phyloP scores from a whole-genome alignment of 2,329 filamentous ascomycete genomes.

The Trichoderma atroviride region DNA sequence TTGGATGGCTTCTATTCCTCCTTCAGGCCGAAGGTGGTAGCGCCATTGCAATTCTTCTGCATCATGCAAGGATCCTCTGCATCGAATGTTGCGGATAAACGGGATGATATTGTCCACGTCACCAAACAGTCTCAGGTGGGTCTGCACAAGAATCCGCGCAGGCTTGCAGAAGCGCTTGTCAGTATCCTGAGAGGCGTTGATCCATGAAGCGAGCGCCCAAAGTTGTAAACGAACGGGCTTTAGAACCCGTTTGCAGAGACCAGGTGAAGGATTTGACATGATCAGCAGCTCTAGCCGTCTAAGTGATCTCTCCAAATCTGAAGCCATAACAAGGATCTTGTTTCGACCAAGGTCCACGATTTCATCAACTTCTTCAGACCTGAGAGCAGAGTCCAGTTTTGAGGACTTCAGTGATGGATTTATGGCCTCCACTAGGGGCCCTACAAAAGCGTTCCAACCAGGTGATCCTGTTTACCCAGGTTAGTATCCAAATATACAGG shows the following conservation, averaged over 20 bases:
- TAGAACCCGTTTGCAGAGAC: slow-evolving; percentile 64
- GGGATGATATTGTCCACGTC: slow-evolving; percentile 51
- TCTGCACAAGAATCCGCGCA: slow-evolving; percentile 55
- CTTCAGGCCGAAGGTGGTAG: slow-evolving; percentile 50
- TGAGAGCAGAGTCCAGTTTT: neutral
- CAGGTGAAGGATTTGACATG: slow-evolving; percentile 67
- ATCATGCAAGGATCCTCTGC: slow-evolving; percentile 49
- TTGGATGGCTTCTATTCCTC: slow-evolving; percentile 55
- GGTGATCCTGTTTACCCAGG: slow-evolving; percentile 46
- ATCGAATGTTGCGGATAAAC: slow-evolving; percentile 59
- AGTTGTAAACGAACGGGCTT: slow-evolving; percentile 61
- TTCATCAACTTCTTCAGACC: slow-evolving; percentile 38
- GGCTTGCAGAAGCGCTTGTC: slow-evolving; percentile 48
- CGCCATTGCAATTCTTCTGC: slow-evolving; percentile 51
- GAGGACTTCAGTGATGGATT: slow-evolving; percentile 44
- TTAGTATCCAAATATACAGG: neutral
- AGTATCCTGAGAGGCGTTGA: slow-evolving; percentile 37
- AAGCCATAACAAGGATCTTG: slow-evolving; percentile 49
- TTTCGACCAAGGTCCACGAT: slow-evolving; percentile 51
- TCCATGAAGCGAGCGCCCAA: slow-evolving; percentile 64
- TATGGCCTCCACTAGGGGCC: slow-evolving; percentile 58
- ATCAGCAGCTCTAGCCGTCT: slow-evolving; percentile 59
- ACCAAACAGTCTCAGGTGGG: slow-evolving; percentile 60
- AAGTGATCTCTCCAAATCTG: slow-evolving; percentile 54
- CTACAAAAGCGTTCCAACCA: slow-evolving; percentile 65